A percentile compares a stretch with the other conserved stretches of the same genome.
Evolutionary conservation across 768 basidiomycete species (phyloP).

Genomic region (Suillus brevipes): DNA sequence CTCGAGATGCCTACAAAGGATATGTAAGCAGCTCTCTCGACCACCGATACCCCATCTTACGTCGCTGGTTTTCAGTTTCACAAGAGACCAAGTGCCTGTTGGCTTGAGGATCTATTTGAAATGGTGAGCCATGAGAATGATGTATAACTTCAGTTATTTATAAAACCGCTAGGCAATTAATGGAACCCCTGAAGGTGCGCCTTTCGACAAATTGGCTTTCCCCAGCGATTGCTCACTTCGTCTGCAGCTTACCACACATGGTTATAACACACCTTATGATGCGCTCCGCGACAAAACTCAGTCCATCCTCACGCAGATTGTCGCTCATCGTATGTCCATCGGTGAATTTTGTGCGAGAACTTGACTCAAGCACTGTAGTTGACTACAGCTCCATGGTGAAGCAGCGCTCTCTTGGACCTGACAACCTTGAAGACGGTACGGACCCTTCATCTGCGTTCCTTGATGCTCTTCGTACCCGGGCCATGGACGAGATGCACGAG

Average conservation of each 20-base stretch:
- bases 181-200: slow-evolving; percentile 48
- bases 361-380: slow-evolving; percentile 30
- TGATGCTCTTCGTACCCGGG: slow-evolving; percentile 77
- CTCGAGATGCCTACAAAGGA: slow-evolving; percentile 87
- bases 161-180: slow-evolving; percentile 41
- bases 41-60: slow-evolving; percentile 85
- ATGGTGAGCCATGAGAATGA: slow-evolving; percentile 47
- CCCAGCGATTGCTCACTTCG: slow-evolving; percentile 40
- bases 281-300: slow-evolving; percentile 81
- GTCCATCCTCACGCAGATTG: slow-evolving; percentile 83
- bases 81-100: slow-evolving; percentile 85
- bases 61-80: slow-evolving; percentile 62
- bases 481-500: slow-evolving; percentile 84
- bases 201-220: background rate
- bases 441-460: slow-evolving; percentile 78
- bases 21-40: slow-evolving; percentile 59
- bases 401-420: slow-evolving; percentile 76
- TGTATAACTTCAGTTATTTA: background rate
- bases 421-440: slow-evolving; percentile 67
- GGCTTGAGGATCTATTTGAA: slow-evolving; percentile 82
- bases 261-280: slow-evolving; percentile 82
- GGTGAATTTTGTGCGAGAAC: slow-evolving; percentile 11
- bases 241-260: slow-evolving; percentile 74
- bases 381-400: slow-evolving; percentile 70
- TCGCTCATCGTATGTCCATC: slow-evolving; percentile 68